These are phyloP conservation scores for Gonium pectorale DNA, from an alignment of 139 green algal genomes.

Conservation along the genomic window DNA sequence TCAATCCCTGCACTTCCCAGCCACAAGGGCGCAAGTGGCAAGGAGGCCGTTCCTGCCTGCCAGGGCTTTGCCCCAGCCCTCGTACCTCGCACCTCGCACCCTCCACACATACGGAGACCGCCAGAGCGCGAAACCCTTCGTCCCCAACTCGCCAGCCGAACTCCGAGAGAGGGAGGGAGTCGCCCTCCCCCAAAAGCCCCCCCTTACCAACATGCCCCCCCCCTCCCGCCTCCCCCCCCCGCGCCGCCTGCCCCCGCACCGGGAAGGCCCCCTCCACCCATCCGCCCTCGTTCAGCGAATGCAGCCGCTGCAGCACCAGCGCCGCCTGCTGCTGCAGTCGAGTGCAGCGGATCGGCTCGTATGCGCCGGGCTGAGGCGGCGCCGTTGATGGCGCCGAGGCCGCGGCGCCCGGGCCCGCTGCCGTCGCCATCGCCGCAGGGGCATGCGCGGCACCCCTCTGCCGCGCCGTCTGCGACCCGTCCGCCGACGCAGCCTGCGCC, in stretches of 20 bases:
- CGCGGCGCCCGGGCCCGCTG: not conserved
- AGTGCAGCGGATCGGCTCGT: not conserved
- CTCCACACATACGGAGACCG: not conserved
- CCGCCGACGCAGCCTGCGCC: not conserved
- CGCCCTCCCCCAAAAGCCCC: not conserved
- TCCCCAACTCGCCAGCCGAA: not conserved
- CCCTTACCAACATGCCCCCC: not conserved
- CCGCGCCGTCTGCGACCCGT: not conserved
- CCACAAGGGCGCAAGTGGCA: not conserved
- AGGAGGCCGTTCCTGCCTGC: not conserved
- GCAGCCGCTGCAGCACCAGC: constrained; percentile 29
- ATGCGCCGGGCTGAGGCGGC: too few relatives aligned
- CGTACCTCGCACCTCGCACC: not conserved
- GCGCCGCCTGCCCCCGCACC: not conserved
- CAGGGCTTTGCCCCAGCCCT: not conserved
- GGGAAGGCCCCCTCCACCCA: constrained; percentile 36
- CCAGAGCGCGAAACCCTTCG: too few relatives aligned
- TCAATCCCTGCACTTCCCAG: not conserved
- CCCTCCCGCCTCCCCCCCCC: not conserved
- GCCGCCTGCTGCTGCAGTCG: constrained; percentile 15
- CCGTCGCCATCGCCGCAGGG: not conserved
- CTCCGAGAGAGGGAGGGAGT: not conserved
- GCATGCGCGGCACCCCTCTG: not conserved
- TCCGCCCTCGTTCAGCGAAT: constrained; percentile 25
- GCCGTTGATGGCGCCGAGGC: not conserved